Evolutionary conservation across 2,329 filamentous ascomycete genomes (phyloP).

Genomic region (Coleophoma eucalyptorum): DNA sequence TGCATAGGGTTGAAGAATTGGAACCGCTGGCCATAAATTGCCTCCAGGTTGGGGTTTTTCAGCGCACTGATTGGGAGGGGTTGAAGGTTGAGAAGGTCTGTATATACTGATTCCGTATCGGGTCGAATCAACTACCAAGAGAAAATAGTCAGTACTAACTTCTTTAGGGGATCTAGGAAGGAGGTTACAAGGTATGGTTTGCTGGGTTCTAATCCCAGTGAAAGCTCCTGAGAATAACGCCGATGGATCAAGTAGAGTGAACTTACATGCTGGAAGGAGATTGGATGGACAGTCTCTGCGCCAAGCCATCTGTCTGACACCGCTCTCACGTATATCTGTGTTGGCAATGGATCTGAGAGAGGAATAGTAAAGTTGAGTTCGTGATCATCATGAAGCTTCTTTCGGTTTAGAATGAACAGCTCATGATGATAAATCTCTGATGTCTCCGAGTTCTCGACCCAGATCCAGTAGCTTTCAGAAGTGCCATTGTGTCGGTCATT

Average conservation of each 20-base stretch:
- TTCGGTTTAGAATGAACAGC: slow-evolving; percentile 87
- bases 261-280: slow-evolving; percentile 82
- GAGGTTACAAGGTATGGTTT: no score
- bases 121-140: slow-evolving; percentile 68
- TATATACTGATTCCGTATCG: slow-evolving; percentile 96
- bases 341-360: slow-evolving; percentile 85
- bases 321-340: slow-evolving; percentile 92
- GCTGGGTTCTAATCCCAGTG: no score
- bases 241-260: neutral
- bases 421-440: slow-evolving; percentile 98
- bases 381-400: slow-evolving; percentile 91
- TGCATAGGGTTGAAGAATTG: slow-evolving; percentile 99
- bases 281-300: slow-evolving; percentile 89
- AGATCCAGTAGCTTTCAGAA: slow-evolving; percentile 96
- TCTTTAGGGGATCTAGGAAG: no score
- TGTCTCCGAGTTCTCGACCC: slow-evolving; percentile 98
- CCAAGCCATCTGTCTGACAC: slow-evolving; percentile 96
- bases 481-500: slow-evolving; percentile 91
- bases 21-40: slow-evolving; percentile 84
- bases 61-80: slow-evolving; percentile 83
- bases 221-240: no score
- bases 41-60: slow-evolving; percentile 82
- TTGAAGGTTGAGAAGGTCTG: slow-evolving; percentile 86
- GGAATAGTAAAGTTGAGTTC: slow-evolving; percentile 98
- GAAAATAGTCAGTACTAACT: no score